Percentiles rank a stretch among this genome's conserved stretches.
These are phyloP conservation scores for Myriosclerotinia curreyana DNA, from an alignment of 2,329 filamentous ascomycete species.

Conservation along the genomic window DNA sequence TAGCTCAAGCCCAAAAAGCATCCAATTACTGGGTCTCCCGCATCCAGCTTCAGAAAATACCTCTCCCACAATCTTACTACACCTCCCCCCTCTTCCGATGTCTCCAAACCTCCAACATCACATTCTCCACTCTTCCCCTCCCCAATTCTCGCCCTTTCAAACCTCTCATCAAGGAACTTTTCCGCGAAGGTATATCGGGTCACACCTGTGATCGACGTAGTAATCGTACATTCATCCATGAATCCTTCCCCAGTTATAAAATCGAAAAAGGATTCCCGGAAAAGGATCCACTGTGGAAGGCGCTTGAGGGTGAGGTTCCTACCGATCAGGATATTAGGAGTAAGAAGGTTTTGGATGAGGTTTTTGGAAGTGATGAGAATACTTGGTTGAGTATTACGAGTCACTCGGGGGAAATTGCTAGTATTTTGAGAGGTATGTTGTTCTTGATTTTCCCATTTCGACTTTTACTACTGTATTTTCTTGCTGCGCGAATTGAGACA, in stretches of 20 bases:
- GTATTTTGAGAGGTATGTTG: conserved; percentile 44
- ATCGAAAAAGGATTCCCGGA: conserved; percentile 63
- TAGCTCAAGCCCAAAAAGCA: conserved; percentile 55
- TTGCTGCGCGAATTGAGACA: not conserved
- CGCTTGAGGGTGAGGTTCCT: conserved; percentile 43
- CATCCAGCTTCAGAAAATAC: conserved; percentile 52
- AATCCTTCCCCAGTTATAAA: conserved; percentile 50
- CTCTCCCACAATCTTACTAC: conserved; percentile 63
- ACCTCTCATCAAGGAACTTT: conserved; percentile 60
- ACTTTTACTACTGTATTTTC: not conserved
- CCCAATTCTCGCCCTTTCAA: conserved; percentile 51
- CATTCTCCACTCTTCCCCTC: conserved; percentile 54
- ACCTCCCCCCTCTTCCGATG: conserved; percentile 62
- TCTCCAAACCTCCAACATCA: conserved; percentile 59
- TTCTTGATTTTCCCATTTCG: not conserved
- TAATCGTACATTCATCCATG: conserved; percentile 51
- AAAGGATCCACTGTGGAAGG: conserved; percentile 49
- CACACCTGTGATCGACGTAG: conserved; percentile 67
- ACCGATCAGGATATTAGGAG: conserved; percentile 50
- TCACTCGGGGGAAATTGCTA: conserved; percentile 56
- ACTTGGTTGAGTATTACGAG: conserved; percentile 59
- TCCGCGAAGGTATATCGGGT: conserved; percentile 64
- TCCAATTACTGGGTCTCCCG: conserved; percentile 57
- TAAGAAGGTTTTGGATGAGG: conserved; percentile 49
- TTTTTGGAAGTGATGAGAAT: conserved; percentile 52